Base-by-base conservation (phyloP, 2,329 filamentous ascomycete genomes). In the Cadophora luteo-olivacea region DNA sequence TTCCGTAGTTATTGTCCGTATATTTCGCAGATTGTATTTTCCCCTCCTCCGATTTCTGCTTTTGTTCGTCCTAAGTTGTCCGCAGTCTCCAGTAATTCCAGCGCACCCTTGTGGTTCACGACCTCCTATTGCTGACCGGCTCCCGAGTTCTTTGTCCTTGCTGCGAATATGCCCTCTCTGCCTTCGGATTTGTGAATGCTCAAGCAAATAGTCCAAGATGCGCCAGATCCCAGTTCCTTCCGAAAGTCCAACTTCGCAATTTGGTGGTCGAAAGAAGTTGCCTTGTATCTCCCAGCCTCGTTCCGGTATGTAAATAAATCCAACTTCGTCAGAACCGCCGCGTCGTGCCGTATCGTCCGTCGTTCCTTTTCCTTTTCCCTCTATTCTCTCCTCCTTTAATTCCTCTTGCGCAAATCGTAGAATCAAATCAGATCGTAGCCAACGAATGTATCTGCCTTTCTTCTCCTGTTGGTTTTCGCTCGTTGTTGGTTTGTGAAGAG, bases 301-400 rank as follows among this genome's bases (percentile, higher is more conserved):
- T 45, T 4, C 33, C 16, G 41, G 54, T 57, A 36, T 25, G 38
- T 51, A 48, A 62, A 61, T 61, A 61, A 51, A 62, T 33, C 24
- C 45, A 14, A 14, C 38, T 49, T 16, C 33, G 55, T 41, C 8
- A 24, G 22, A 60, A 54, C 29, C 51, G 51, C 16, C 12, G 41
- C 5, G 8, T 29, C 29, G 29, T 33, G n/a, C n/a, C 25, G 52
- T 57, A 6, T 6, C 41, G 41, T 45, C 22, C 22, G 36, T 60
- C 36, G 36, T 60, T 58, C 32, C 33, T 41, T 33, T 33, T 29
- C 24, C 16, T 33, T 25, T 25, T 25, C 11, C 51, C 24, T 32
- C 29, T 16, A 14, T 38, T 9, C 3, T 14, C 14, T 29, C 48
- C 12, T 48, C 24, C 57, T 41, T 45, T 25, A 22, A 11, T 38